Conservation (phyloP, 148 eudicot genomes). For the Silene latifolia region DNA sequence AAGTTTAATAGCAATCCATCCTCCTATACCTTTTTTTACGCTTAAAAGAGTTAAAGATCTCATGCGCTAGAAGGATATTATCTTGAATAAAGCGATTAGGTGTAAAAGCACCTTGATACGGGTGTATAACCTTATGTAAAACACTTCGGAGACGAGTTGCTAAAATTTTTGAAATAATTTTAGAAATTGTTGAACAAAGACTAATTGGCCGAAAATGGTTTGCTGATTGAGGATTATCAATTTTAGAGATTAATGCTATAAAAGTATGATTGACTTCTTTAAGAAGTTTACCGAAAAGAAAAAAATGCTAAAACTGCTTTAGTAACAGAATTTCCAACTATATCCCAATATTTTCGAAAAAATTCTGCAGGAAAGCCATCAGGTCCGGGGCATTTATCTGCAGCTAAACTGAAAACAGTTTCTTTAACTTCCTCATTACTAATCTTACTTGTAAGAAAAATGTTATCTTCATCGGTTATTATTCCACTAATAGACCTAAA, state of each 20-base stretch:
- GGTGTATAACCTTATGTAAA: neutral
- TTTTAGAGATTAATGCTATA: neutral
- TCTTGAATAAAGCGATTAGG: neutral
- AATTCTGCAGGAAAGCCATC: neutral
- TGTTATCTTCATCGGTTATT: too few species aligned
- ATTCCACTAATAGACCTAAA: too few species aligned
- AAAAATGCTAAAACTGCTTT: neutral
- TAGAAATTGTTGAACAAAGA: neutral
- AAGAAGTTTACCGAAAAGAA: neutral
- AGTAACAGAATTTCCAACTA: neutral
- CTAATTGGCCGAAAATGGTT: neutral
- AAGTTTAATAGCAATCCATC: conserved; percentile 3
- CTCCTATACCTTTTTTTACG: neutral
- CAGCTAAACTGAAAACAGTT: too few species aligned
- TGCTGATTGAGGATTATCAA: neutral
- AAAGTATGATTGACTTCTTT: neutral
- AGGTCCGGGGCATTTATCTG: too few species aligned
- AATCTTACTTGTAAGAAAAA: too few species aligned
- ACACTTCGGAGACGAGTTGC: too few species aligned
- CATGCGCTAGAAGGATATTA: neutral
- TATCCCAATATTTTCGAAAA: neutral
- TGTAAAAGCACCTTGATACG: neutral
- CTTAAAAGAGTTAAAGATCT: neutral
- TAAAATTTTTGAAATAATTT: neutral
- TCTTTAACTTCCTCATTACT: too few species aligned